A percentile compares a stretch with the other conserved stretches of the same genome.
phyloP scores from a whole-genome alignment of 2,329 filamentous ascomycete genomes.

The Trichoderma arundinaceum region DNA sequence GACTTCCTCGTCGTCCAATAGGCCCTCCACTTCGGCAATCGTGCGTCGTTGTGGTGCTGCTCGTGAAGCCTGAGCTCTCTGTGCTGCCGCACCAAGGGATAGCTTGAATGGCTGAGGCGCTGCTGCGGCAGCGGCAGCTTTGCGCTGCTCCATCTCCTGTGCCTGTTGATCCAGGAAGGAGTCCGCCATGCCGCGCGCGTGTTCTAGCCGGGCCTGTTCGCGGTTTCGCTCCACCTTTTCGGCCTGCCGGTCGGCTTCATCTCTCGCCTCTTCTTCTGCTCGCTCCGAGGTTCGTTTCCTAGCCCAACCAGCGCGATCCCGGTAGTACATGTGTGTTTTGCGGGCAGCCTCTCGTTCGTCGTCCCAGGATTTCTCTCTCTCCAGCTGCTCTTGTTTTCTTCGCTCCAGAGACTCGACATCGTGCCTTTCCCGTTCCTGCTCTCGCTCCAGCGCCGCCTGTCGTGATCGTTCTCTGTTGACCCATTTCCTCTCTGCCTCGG shows the following conservation, averaged over 20 bases:
- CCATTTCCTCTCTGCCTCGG: conserved; percentile 89
- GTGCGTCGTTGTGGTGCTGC: conserved; percentile 70
- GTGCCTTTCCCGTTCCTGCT: conserved; percentile 78
- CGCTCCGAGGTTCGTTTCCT: conserved; percentile 78
- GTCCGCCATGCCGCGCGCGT: conserved; percentile 83
- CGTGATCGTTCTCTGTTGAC: conserved; percentile 84
- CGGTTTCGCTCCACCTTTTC: conserved; percentile 77
- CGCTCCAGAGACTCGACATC: conserved; percentile 70
- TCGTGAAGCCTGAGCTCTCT: conserved; percentile 67
- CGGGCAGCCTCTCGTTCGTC: conserved; percentile 81
- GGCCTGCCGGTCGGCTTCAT: conserved; percentile 79
- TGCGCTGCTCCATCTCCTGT: conserved; percentile 69
- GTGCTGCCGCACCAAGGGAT: conserved; percentile 85
- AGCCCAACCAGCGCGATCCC: conserved; percentile 83
- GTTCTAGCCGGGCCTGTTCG: conserved; percentile 73
- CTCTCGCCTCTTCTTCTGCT: conserved; percentile 73
- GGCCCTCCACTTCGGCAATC: conserved; percentile 89
- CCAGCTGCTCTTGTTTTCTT: conserved; percentile 72
- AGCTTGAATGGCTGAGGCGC: conserved; percentile 87
- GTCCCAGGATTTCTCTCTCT: conserved; percentile 73
- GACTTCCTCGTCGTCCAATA: conserved; percentile 94
- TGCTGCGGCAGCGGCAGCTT: conserved; percentile 45
- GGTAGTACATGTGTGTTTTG: conserved; percentile 82
- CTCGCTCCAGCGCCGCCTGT: conserved; percentile 83
- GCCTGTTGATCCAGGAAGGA: conserved; percentile 87